Percentiles rank a stretch among this genome's conserved stretches.
Evolutionary conservation across 1,139 yeast genomes (phyloP).

Genomic region (Candida sojae): DNA sequence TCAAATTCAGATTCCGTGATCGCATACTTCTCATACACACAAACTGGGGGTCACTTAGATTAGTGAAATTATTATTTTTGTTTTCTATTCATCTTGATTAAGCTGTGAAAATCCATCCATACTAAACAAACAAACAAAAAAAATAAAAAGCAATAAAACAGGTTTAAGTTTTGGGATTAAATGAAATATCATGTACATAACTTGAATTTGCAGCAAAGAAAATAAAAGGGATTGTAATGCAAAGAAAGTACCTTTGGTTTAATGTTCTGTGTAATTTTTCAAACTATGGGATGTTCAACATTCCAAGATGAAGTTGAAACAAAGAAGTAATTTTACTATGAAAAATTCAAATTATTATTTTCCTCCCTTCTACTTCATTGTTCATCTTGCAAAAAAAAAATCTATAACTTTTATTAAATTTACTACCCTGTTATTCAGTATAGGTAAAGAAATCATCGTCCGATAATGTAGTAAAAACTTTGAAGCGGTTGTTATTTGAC

Average conservation of each 20-base stretch:
- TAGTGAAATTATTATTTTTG: neutral
- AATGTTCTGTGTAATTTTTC: neutral
- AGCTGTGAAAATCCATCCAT: neutral
- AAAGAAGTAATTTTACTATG: neutral
- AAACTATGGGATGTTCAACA: neutral
- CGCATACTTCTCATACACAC: neutral
- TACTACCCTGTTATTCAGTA: neutral
- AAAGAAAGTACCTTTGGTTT: neutral
- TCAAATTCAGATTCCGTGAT: neutral
- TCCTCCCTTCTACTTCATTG: neutral
- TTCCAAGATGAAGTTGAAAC: conserved; percentile 6
- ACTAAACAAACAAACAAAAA: neutral
- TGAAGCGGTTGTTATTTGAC: too few species aligned
- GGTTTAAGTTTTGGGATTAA: conserved; percentile 1
- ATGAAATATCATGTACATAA: neutral
- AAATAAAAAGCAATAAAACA: neutral
- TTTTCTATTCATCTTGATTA: neutral
- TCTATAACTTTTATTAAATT: neutral
- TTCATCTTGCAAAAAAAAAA: neutral
- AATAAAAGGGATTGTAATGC: neutral
- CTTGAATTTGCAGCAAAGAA: conserved; percentile 5
- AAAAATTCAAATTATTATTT: neutral
- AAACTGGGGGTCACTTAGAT: neutral
- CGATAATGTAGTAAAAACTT: neutral
- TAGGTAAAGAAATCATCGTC: neutral